Evolutionary conservation across 345 rosid species (phyloP), one percentile per base, ranked within the genome.

Genomic region (Carallia pectinifolia): DNA sequence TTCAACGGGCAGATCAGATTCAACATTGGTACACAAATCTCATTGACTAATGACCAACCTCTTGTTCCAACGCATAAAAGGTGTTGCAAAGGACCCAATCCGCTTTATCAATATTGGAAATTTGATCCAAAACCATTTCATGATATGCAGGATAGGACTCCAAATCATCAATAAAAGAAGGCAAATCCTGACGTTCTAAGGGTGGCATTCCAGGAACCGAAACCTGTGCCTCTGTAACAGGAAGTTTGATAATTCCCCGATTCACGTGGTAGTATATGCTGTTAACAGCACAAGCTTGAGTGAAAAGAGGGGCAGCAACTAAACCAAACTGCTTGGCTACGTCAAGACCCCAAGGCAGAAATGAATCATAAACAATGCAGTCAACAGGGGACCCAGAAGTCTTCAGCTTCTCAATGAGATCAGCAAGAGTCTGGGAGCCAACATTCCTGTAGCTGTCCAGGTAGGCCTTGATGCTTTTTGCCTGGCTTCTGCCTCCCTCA

Each of bases 211-310:
- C 76, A 19, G 82, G 81, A 62, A 80, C 44, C 0, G 62, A 73
- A 36, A 80, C 65, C 16, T 7, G 58, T 6, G 71, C 33, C 30
- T 15, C 59, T 0, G 67, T n/a, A 4, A 78, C 39, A 1, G 79
- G 84, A 6, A 73, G 47, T 5, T 36, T 38, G 33, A 83, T 71
- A 6, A 68, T 10, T 16, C 84, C 82, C 29, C 17, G 48, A 4
- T 67, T 31, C 8, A 74, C 73, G 44, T 78, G 81, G 58, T 78
- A 83, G 66, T 80, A 78, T 1, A 78, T 47, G 56, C 3, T 44
- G 60, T 78, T 71, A 2, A 80, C 86, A 63, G 81, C 73, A 66
- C 84, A 80, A 2, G 82, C 53, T 29, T 83, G 84, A 4, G 82
- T 83, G 52, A 78, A 70, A 64, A 83, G 81, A n/a, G 12, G 66